Conservation (phyloP, 805 yeast genomes). For the Hanseniaspora opuntiae region DNA sequence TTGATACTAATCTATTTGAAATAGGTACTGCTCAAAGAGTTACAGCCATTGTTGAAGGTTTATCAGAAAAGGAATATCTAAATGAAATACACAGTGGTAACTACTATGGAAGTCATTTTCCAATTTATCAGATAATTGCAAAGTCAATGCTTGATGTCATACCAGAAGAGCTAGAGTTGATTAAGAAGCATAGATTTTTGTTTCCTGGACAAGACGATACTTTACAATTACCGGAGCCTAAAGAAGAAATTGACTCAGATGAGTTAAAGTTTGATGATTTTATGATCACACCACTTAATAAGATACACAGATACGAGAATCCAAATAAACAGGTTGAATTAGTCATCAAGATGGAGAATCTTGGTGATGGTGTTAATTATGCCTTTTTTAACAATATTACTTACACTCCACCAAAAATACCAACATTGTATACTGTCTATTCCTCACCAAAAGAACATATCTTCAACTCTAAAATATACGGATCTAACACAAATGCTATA, state of each 20-base stretch:
- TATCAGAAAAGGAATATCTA: conserved; percentile 21
- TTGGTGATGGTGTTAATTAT: conserved; percentile 63
- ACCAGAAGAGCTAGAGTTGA: conserved; percentile 45
- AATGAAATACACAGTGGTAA: conserved; percentile 28
- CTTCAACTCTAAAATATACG: conserved; percentile 50
- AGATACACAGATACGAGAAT: conserved; percentile 35
- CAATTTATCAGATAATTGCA: conserved; percentile 51
- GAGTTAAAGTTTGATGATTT: conserved; percentile 26
- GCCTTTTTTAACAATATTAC: conserved; percentile 63
- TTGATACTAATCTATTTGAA: conserved; percentile 41
- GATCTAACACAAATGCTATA: conserved; percentile 52
- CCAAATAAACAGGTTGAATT: conserved; percentile 50
- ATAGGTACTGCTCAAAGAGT: conserved; percentile 74
- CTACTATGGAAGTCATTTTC: conserved; percentile 24
- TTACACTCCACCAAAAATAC: conserved; percentile 54
- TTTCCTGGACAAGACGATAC: conserved; percentile 28
- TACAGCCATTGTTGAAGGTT: conserved; percentile 52
- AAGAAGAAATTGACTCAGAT: conserved; percentile 18
- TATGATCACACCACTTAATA: conserved; percentile 31
- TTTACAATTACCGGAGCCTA: conserved; percentile 13
- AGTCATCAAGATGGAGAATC: conserved; percentile 49
- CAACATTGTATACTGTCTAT: conserved; percentile 51
- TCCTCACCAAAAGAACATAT: conserved; percentile 45
- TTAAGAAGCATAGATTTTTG: conserved; percentile 41
- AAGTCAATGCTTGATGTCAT: conserved; percentile 53